Evolutionary conservation across 345 rosid genomes (phyloP).

Genomic region (Excoecaria agallocha): DNA sequence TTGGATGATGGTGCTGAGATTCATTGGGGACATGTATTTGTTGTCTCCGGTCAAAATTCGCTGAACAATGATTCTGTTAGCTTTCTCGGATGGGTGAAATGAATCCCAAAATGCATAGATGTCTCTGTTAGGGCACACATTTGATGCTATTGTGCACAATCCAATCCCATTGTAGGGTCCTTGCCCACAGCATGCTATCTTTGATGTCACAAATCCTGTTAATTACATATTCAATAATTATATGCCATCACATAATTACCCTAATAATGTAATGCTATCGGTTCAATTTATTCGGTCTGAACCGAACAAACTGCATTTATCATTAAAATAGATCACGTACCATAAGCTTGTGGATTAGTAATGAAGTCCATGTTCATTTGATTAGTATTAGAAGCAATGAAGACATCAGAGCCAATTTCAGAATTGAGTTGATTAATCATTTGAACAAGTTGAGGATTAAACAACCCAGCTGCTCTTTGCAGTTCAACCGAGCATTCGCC

Average conservation of each 20-base stretch:
- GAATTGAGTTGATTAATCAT: slow-evolving; percentile 52
- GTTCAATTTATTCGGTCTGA: too few relatives aligned
- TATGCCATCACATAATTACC: neutral
- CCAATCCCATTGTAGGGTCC: slow-evolving; percentile 87
- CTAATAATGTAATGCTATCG: too few relatives aligned
- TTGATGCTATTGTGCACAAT: slow-evolving; percentile 66
- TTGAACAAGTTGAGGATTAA: slow-evolving; percentile 55
- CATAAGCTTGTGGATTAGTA: slow-evolving; percentile 54
- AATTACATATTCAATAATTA: neutral
- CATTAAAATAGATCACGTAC: slow-evolving; percentile 35
- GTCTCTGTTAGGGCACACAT: slow-evolving; percentile 68
- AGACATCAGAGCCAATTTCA: slow-evolving; percentile 50
- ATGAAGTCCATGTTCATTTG: slow-evolving; percentile 58
- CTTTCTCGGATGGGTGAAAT: slow-evolving; percentile 80
- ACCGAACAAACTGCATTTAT: too few relatives aligned
- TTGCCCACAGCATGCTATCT: slow-evolving; percentile 91
- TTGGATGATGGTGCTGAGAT: slow-evolving; percentile 66
- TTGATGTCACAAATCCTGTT: slow-evolving; percentile 73
- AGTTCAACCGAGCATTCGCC: slow-evolving; percentile 59
- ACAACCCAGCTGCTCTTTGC: slow-evolving; percentile 57
- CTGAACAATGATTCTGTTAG: slow-evolving; percentile 56
- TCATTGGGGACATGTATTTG: slow-evolving; percentile 81
- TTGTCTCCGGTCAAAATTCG: slow-evolving; percentile 47
- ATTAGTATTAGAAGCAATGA: slow-evolving; percentile 52
- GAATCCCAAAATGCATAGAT: slow-evolving; percentile 81